Conservation (phyloP, 768 basidiomycete genomes). For the Suillus weaverae region DNA sequence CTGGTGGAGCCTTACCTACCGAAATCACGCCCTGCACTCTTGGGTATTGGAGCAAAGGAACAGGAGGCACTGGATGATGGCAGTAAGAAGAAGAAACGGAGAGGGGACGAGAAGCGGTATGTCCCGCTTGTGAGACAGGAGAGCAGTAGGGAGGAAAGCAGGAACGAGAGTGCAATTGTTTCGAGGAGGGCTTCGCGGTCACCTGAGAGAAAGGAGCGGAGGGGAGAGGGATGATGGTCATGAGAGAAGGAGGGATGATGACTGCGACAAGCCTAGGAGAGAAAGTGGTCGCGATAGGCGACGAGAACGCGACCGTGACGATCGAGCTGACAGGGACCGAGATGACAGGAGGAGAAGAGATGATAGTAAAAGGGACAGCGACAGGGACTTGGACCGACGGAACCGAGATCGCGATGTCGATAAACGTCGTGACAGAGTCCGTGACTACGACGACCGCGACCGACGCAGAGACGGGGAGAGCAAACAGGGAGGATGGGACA, state of each 20-base stretch:
- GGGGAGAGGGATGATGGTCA: constrained; percentile 15
- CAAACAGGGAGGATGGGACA: constrained; percentile 14
- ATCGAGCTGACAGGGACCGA: constrained; percentile 21
- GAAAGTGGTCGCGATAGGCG: constrained; percentile 24
- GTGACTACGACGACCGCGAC: constrained; percentile 23
- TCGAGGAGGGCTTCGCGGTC: constrained; percentile 56
- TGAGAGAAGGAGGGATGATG: constrained; percentile 17
- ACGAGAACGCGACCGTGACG: constrained; percentile 34
- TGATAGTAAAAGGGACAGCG: constrained; percentile 26
- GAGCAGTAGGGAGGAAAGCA: constrained; percentile 36
- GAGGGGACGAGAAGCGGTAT: constrained; percentile 39
- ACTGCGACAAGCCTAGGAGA: constrained; percentile 8
- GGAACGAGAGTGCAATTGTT: constrained; percentile 39
- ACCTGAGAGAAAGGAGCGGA: constrained; percentile 33
- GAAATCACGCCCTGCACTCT: constrained; percentile 36
- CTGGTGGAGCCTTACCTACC: constrained; percentile 81
- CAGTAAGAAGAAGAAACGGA: constrained; percentile 33
- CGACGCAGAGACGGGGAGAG: constrained; percentile 7
- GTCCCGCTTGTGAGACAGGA: constrained; percentile 80
- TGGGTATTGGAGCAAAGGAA: too few species aligned
- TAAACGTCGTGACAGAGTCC: constrained; percentile 33
- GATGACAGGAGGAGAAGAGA: constrained; percentile 29
- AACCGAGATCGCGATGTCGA: constrained; percentile 25
- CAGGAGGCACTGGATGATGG: too few species aligned
- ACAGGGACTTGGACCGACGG: constrained; percentile 28